Conservation (phyloP, 805 yeast species). For the Millerago galiae region DNA sequence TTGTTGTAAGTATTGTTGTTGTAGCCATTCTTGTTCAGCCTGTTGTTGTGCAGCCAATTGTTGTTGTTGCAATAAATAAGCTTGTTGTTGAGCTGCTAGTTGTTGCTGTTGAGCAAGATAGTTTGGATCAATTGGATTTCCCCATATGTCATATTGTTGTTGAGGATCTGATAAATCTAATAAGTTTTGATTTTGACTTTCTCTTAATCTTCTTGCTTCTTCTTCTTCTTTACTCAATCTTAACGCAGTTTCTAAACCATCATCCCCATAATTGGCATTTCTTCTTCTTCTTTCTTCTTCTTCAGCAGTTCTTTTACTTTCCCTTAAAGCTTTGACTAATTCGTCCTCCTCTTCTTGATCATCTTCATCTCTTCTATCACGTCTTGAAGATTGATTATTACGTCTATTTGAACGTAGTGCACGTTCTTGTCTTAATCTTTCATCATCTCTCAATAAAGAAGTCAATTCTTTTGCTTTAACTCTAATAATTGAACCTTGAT, state of each 20-base stretch:
- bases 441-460: slow-evolving; percentile 72
- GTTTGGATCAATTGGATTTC: slow-evolving; percentile 22
- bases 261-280: slow-evolving; percentile 31
- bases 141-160: slow-evolving; percentile 27
- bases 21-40: slow-evolving; percentile 24
- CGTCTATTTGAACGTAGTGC: slow-evolving; percentile 33
- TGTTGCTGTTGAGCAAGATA: slow-evolving; percentile 16
- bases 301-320: slow-evolving; percentile 74
- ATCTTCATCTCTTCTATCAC: slow-evolving; percentile 21
- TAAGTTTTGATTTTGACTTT: slow-evolving; percentile 39
- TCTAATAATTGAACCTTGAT: slow-evolving; percentile 83
- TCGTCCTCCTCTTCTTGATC: slow-evolving; percentile 70
- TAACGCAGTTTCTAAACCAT: slow-evolving; percentile 61
- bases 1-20: slow-evolving; percentile 30
- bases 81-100: slow-evolving; percentile 18
- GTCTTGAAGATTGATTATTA: slow-evolving; percentile 28
- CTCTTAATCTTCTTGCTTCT: slow-evolving; percentile 47
- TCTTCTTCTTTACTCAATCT: slow-evolving; percentile 73
- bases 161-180: slow-evolving; percentile 45
- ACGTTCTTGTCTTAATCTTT: slow-evolving; percentile 69
- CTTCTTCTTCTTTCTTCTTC: slow-evolving; percentile 66
- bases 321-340: slow-evolving; percentile 72
- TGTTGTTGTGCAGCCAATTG: slow-evolving; percentile 36
- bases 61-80: slow-evolving; percentile 23
- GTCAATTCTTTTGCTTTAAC: slow-evolving; percentile 89